Percentiles rank a stretch among this genome's conserved stretches.
Evolutionary conservation across 768 basidiomycete genomes (phyloP).

Genomic region (Candolleomyces efflorescens): DNA sequence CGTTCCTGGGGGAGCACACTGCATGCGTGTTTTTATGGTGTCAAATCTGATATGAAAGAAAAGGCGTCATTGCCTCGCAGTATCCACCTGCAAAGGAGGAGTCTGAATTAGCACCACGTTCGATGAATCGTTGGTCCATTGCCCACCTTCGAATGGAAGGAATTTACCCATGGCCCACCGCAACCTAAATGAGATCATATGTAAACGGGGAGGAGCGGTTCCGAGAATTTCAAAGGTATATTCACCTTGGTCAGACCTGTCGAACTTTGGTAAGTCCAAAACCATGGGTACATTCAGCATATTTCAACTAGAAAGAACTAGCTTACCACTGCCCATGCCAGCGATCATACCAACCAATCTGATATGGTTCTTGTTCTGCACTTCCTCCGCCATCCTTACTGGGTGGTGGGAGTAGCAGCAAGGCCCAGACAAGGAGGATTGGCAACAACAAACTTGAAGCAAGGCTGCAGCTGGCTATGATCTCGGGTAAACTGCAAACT

Average conservation of each 20-base stretch:
- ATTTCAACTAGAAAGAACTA: background rate
- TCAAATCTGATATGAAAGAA: slow-evolving; percentile 46
- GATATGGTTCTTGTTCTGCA: slow-evolving; percentile 28
- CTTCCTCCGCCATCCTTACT: slow-evolving; percentile 21
- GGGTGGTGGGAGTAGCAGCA: background rate
- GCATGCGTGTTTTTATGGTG: slow-evolving; percentile 69
- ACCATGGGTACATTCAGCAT: background rate
- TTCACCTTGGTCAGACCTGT: slow-evolving; percentile 50
- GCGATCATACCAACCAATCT: slow-evolving; percentile 54
- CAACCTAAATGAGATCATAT: slow-evolving; percentile 38
- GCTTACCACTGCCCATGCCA: slow-evolving; percentile 58
- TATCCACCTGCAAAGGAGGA: slow-evolving; percentile 7
- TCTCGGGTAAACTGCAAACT: no score
- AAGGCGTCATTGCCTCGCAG: slow-evolving; percentile 5
- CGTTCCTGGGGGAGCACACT: slow-evolving; percentile 62
- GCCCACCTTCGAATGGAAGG: slow-evolving; percentile 6
- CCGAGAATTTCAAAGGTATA: background rate
- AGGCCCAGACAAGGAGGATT: no score
- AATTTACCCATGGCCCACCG: slow-evolving; percentile 64
- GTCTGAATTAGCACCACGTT: slow-evolving; percentile 4
- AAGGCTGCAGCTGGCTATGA: no score
- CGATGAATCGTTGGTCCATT: background rate
- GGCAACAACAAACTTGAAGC: no score
- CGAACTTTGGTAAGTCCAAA: slow-evolving; percentile 5
- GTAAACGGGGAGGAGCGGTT: slow-evolving; percentile 4